Evolutionary conservation across 192 early-diverging fungal genomes (phyloP).

Genomic region (Paraglomus brasilianum): DNA sequence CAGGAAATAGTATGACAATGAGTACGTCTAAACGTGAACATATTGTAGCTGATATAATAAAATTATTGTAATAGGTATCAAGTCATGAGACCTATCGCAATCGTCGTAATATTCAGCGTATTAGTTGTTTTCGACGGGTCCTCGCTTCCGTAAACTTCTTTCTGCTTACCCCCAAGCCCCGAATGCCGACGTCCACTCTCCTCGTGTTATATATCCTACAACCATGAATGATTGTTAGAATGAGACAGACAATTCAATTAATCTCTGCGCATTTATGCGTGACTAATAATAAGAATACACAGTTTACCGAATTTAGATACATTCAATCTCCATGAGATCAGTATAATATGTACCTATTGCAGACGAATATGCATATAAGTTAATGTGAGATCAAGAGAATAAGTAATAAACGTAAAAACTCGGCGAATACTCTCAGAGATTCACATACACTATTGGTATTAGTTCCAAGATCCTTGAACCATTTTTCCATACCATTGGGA

Average conservation of each 20-base stretch:
- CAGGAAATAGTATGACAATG: neutral
- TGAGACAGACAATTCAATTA: neutral
- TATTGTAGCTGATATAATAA: neutral
- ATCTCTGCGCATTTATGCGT: neutral
- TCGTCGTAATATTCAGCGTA: too few relatives aligned
- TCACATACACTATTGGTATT: neutral
- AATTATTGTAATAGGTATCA: too few relatives aligned
- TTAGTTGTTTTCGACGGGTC: too few relatives aligned
- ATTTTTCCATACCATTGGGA: neutral
- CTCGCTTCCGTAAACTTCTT: too few relatives aligned
- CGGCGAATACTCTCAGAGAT: neutral
- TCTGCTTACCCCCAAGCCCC: neutral
- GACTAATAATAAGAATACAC: neutral
- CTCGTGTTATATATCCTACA: slow-evolving; percentile 8
- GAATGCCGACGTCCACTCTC: slow-evolving; percentile 2
- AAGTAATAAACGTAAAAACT: neutral
- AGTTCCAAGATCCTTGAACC: neutral
- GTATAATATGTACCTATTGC: neutral
- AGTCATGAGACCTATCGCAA: too few relatives aligned
- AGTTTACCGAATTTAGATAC: neutral
- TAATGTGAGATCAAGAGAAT: neutral
- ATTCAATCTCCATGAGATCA: neutral
- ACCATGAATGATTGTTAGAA: neutral
- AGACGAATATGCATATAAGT: neutral
- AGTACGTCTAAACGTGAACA: neutral